A percentile compares a stretch with the other conserved stretches of the same genome.
Evolutionary conservation across 768 basidiomycete species (phyloP).

Genomic region (Termitomyces sp.): DNA sequence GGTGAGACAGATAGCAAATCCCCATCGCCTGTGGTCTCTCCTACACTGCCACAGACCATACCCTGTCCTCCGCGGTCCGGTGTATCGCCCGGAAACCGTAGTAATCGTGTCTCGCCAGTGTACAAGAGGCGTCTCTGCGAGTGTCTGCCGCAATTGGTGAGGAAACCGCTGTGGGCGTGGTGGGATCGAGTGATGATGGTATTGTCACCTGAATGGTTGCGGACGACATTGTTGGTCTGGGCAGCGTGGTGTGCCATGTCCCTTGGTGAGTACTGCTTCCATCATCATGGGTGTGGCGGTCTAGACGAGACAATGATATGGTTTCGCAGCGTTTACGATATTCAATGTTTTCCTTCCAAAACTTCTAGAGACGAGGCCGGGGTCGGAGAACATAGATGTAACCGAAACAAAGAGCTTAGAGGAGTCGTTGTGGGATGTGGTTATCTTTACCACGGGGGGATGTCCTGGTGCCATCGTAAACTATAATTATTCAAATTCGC

Average conservation of each 20-base stretch:
- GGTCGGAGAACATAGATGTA: slow-evolving; percentile 9
- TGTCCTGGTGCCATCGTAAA: slow-evolving; percentile 80
- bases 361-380: slow-evolving; percentile 73
- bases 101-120: slow-evolving; percentile 32
- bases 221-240: slow-evolving; percentile 80
- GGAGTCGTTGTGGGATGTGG: slow-evolving; percentile 78
- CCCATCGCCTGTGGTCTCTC: slow-evolving; percentile 1
- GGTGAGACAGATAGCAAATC: slow-evolving; percentile 4
- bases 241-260: slow-evolving; percentile 70
- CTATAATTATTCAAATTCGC: slow-evolving; percentile 9
- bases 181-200: slow-evolving; percentile 63
- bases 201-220: slow-evolving; percentile 68
- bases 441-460: slow-evolving; percentile 79
- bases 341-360: slow-evolving; percentile 92
- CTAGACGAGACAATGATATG: slow-evolving; percentile 2
- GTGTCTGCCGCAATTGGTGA: slow-evolving; percentile 47
- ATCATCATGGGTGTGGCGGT: not conserved
- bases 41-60: not conserved
- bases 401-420: slow-evolving; percentile 40
- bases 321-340: slow-evolving; percentile 69
- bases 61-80: not conserved
- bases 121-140: slow-evolving; percentile 39
- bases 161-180: slow-evolving; percentile 63
- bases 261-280: slow-evolving; percentile 46
- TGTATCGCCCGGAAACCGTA: not conserved